phyloP scores from a whole-genome alignment of 805 yeast genomes.

The Blastobotrys muscicola region DNA sequence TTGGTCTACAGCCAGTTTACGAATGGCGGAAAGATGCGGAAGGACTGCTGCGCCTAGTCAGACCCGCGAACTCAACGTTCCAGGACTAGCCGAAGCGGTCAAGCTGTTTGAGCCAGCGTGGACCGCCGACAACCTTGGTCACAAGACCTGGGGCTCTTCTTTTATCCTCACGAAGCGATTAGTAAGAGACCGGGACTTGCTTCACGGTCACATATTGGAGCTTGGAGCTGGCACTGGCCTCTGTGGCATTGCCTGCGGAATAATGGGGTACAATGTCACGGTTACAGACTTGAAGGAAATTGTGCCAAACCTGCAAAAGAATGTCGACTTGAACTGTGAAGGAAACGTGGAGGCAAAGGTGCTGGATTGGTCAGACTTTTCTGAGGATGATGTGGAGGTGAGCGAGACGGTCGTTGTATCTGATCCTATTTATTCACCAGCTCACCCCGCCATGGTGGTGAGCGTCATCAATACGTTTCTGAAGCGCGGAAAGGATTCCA shows the following conservation, averaged over 20 bases:
- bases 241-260: conserved; percentile 62
- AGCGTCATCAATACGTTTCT: conserved; percentile 47
- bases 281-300: conserved; percentile 79
- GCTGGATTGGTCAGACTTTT: conserved; percentile 64
- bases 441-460: conserved; percentile 69
- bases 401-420: conserved; percentile 63
- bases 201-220: conserved; percentile 36
- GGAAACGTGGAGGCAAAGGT: conserved; percentile 23
- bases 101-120: conserved; percentile 70
- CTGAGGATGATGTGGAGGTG: conserved; percentile 17
- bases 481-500: conserved; percentile 23
- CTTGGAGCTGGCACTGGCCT: conserved; percentile 96
- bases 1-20: conserved; percentile 45
- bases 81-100: conserved; percentile 14
- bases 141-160: conserved; percentile 96
- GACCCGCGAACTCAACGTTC: conserved; percentile 35
- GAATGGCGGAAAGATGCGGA: conserved; percentile 78
- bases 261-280: conserved; percentile 40
- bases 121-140: conserved; percentile 78
- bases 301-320: conserved; percentile 52
- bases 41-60: conserved; percentile 72
- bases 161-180: conserved; percentile 54
- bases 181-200: conserved; percentile 6
- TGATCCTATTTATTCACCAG: conserved; percentile 80
- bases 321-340: conserved; percentile 42